A percentile compares a stretch with the other conserved stretches of the same genome.
Conservation (phyloP, 2,329 filamentous ascomycete species). For the Scedosporium boydii region DNA sequence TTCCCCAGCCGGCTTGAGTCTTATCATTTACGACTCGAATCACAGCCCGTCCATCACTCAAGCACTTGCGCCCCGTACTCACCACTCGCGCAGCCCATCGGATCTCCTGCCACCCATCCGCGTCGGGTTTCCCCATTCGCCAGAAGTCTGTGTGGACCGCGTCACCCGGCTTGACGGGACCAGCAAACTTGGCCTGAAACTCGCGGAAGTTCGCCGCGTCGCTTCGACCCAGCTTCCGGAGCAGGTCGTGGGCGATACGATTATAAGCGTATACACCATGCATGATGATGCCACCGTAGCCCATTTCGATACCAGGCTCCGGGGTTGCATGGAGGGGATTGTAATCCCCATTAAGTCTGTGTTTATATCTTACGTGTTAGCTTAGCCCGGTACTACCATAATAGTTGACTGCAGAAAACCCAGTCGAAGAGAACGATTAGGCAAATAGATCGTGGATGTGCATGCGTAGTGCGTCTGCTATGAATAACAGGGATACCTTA, state of each 20-base stretch:
- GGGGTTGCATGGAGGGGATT: conserved; percentile 75
- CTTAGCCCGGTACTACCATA: no score
- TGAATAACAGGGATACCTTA: not conserved
- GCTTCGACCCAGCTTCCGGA: conserved; percentile 1
- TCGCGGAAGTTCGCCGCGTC: conserved; percentile 6
- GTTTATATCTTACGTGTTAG: no score
- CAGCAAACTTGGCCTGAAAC: conserved; percentile 9
- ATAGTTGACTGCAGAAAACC: no score
- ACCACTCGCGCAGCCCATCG: no score
- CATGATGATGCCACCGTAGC: conserved; percentile 71
- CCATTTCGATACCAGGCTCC: conserved; percentile 69
- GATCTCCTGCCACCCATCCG: no score
- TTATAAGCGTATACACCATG: conserved; percentile 78
- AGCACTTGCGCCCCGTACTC: no score
- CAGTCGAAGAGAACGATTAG: no score
- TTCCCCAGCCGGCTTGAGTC: no score
- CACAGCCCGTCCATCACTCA: no score
- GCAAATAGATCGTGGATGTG: not conserved
- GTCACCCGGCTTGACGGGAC: conserved; percentile 9
- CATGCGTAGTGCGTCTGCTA: not conserved
- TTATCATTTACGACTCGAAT: no score
- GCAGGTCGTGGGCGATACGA: conserved; percentile 56
- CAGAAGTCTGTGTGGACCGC: conserved; percentile 5
- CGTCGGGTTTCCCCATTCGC: not conserved
- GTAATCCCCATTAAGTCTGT: conserved; percentile 69